A percentile compares a stretch with the other conserved stretches of the same genome.
Evolutionary conservation across 192 early-diverging fungal species (phyloP).

Genomic region (Coemansia sp.): DNA sequence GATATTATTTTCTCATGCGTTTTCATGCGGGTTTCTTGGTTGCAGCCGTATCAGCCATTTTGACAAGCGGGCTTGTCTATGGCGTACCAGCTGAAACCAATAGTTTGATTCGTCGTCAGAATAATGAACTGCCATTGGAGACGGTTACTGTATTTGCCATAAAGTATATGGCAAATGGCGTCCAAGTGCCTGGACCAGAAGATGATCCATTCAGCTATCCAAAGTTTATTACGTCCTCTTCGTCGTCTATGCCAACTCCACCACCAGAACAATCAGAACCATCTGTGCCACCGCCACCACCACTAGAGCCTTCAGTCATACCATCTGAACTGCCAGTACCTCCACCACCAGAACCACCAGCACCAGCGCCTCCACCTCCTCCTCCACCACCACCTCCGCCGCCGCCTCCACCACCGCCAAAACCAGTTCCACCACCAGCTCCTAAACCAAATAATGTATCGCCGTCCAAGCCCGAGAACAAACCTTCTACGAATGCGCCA

Average conservation of each 20-base stretch:
- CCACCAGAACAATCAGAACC: neutral
- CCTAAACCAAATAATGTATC: neutral
- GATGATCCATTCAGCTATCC: slow-evolving; percentile 1
- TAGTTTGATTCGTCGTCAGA: slow-evolving; percentile 5
- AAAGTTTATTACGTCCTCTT: slow-evolving; percentile 1
- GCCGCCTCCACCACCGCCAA: neutral
- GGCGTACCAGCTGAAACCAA: neutral
- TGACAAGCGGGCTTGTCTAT: slow-evolving; percentile 1
- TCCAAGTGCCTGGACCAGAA: neutral
- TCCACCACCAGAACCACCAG: neutral
- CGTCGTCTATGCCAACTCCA: slow-evolving; percentile 2
- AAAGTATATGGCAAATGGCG: neutral
- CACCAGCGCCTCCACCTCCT: neutral
- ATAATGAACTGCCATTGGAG: neutral
- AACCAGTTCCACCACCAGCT: neutral
- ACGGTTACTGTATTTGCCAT: neutral
- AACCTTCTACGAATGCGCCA: neutral
- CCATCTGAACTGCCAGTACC: neutral
- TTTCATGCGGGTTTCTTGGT: neutral
- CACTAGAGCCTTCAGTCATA: neutral
- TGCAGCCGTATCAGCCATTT: neutral
- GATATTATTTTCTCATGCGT: neutral
- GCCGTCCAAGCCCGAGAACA: neutral
- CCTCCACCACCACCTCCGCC: slow-evolving; percentile 1
- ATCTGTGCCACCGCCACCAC: neutral